These are phyloP conservation scores for Phytophthora kernoviae DNA, from an alignment of 352 stramenopile species.

Conservation along the genomic window DNA sequence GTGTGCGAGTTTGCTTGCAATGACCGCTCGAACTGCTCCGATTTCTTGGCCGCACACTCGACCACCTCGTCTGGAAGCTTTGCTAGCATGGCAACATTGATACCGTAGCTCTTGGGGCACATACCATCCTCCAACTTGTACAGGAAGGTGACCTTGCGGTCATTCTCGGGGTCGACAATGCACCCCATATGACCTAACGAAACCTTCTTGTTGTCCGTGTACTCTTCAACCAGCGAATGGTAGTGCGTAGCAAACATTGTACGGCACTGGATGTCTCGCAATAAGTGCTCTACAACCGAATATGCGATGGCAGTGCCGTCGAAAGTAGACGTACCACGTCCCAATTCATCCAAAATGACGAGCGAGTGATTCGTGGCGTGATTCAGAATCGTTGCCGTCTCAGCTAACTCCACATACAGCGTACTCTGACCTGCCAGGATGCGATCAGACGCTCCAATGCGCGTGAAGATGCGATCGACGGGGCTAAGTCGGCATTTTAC, in stretches of 20 bases:
- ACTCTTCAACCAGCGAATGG: constrained; percentile 93
- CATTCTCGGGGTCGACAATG: constrained; percentile 79
- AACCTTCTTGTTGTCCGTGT: constrained; percentile 61
- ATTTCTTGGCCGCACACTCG: constrained; percentile 89
- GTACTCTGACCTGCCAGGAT: constrained; percentile 99
- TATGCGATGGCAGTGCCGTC: constrained; percentile 98
- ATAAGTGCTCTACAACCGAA: constrained; percentile 95
- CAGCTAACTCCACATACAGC: constrained; percentile 99
- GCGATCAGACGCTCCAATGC: constrained; percentile 98
- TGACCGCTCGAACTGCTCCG: constrained; percentile 88
- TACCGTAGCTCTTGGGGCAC: constrained; percentile 98
- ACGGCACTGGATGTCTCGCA: constrained; percentile 88
- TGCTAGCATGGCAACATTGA: constrained; percentile 99
- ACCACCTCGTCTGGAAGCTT: constrained; percentile 96
- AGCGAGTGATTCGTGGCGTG: constrained; percentile 95
- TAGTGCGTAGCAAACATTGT: constrained; percentile 99
- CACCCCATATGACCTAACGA: constrained; percentile 85
- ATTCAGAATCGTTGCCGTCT: constrained; percentile 98
- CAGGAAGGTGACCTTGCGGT: constrained; percentile 98
- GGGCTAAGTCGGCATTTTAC: constrained; percentile 94
- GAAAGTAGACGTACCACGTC: constrained; percentile 98
- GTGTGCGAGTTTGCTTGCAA: constrained; percentile 50
- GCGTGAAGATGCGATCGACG: constrained; percentile 99
- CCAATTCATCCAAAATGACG: constrained; percentile 99
- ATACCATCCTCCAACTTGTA: constrained; percentile 98